A percentile compares a stretch with the other conserved stretches of the same genome.
phyloP scores from a whole-genome alignment of 441 rosid genomes.

The Euphorbia celastroides region DNA sequence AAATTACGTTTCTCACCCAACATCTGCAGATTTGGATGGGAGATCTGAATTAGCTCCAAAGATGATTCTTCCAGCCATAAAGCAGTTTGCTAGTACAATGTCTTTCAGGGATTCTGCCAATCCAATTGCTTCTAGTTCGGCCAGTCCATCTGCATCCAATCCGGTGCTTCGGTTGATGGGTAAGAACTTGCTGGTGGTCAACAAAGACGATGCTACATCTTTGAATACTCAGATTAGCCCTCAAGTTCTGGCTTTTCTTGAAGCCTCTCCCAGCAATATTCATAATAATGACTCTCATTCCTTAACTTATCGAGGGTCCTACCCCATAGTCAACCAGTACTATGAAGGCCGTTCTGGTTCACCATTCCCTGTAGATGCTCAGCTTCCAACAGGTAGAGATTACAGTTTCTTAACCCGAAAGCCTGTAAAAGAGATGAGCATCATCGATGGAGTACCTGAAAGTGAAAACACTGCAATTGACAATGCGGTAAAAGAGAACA shows the following conservation, averaged over 20 bases:
- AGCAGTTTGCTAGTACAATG: slow-evolving; percentile 30
- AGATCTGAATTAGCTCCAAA: slow-evolving; percentile 16
- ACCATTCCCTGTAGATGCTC: slow-evolving; percentile 18
- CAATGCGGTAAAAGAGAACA: no score
- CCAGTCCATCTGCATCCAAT: slow-evolving; percentile 63
- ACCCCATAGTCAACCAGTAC: slow-evolving; percentile 20
- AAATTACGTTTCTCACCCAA: background rate
- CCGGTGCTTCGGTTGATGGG: slow-evolving; percentile 94
- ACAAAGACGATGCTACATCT: slow-evolving; percentile 46
- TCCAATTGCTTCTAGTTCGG: slow-evolving; percentile 28
- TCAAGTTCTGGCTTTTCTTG: slow-evolving; percentile 32
- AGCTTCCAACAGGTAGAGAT: slow-evolving; percentile 23
- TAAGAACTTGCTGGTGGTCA: slow-evolving; percentile 83
- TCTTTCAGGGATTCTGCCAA: slow-evolving; percentile 40
- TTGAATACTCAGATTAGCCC: slow-evolving; percentile 22
- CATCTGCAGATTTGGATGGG: no score
- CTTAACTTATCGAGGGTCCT: slow-evolving; percentile 21
- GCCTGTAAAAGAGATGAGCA: slow-evolving; percentile 39
- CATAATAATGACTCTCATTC: slow-evolving; percentile 26
- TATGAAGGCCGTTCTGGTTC: slow-evolving; percentile 20
- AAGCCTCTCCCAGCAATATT: slow-evolving; percentile 12
- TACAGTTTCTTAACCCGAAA: background rate
- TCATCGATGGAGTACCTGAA: slow-evolving; percentile 51
- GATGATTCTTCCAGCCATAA: slow-evolving; percentile 22
- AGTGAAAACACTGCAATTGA: slow-evolving; percentile 20